These are phyloP conservation scores for Saposhnikovia divaricata DNA, from an alignment of 129 eudicot species.

Conservation along the genomic window DNA sequence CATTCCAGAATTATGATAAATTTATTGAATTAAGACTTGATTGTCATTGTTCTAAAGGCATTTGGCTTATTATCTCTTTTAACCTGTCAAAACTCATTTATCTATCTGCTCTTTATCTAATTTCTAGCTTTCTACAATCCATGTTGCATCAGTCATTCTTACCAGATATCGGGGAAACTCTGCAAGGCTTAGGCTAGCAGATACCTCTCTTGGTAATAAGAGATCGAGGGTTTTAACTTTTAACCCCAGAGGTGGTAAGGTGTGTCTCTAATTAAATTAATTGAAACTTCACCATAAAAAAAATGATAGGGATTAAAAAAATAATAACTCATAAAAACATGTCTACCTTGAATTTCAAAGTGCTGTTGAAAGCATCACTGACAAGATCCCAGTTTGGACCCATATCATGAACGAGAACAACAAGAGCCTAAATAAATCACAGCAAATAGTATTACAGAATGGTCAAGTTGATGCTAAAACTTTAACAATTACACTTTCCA, in stretches of 20 bases:
- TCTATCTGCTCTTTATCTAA: not conserved
- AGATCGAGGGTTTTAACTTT: not conserved
- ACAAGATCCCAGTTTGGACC: slow-evolving; percentile 99
- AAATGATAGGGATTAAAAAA: not conserved
- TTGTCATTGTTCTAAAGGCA: not conserved
- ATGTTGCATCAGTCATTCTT: not conserved
- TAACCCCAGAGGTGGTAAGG: not conserved
- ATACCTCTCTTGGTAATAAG: not conserved
- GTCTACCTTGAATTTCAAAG: slow-evolving; percentile 81
- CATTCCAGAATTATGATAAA: not conserved
- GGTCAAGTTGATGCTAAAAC: not conserved
- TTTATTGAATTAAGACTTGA: not conserved
- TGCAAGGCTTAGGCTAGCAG: not conserved
- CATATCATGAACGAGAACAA: slow-evolving; percentile 94
- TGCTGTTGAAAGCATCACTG: slow-evolving; percentile 87
- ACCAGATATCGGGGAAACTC: not conserved
- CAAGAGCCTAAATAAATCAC: slow-evolving; percentile 70
- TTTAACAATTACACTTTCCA: not conserved
- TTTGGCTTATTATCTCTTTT: not conserved
- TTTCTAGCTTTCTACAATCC: not conserved
- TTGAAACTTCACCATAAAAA: not conserved
- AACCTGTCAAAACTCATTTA: not conserved
- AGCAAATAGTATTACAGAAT: not conserved
- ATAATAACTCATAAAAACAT: not conserved
- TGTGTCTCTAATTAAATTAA: not conserved